Base-by-base conservation (phyloP, 1,284 basidiomycete species). In the Cutaneotrichosporon arboriforme region DNA sequence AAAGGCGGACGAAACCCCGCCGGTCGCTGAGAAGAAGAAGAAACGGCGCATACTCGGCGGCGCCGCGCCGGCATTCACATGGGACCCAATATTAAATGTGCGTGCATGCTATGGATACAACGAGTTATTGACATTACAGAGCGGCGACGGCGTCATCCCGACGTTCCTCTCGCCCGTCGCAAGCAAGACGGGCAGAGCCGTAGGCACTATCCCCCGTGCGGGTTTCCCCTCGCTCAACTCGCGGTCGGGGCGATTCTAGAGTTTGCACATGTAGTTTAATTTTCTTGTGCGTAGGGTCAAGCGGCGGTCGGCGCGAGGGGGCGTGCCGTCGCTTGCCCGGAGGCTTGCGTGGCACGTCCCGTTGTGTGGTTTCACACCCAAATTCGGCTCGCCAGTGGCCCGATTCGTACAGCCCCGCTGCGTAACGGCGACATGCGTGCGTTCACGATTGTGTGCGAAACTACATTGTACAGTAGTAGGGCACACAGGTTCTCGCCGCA, bases 111-210 rank as follows among this genome's bases (percentile, higher is more conserved):
- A 26, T 20, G 34, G n/a, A 18, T 33, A 7, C 21, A 22, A n/a
- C 23, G 17, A 31, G 38, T 18, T 13, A 33, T 33, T 7, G 22
- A 52, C 31, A 15, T 3, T 8, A 10, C 56, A 73, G 72, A 68
- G 67, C 51, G 72, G 67, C n/a, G 70, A 71, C 57, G 69, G 72
- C 5, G 66, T 72, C 17, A 73, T 73, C 41, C 72, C 72, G 0
- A 46, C 64, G 0, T 61, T 51, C 39, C 54, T 73, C 21, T 70
- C 69, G 17, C 71, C 71, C 8, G 61, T 69, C 38, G 42, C 40
- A n/a, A 35, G 38, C 43, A 50, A 53, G 45, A 7, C 26, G 26
- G 37, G 36, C 15, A 23, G 51, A 2, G 12, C 50, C 1, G 35
- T 42, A 1, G 56, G 67, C 13, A 59, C 62, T 0, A 69, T 72